These are phyloP conservation scores for Camelina sativa DNA, from an alignment of 345 rosid genomes.

Conservation along the genomic window DNA sequence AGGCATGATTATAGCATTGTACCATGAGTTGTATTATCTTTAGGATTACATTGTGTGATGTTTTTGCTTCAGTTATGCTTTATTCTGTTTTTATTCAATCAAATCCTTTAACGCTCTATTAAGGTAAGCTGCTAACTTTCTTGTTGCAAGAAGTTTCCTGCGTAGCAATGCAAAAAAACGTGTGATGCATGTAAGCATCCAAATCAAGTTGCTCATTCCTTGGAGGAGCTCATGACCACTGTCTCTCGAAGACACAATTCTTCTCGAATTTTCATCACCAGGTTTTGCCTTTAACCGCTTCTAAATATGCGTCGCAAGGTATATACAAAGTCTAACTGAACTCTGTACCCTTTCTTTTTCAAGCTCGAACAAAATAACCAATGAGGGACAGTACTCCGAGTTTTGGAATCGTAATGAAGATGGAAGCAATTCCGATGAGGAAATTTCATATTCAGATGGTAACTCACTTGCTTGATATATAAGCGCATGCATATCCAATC, in stretches of 20 bases:
- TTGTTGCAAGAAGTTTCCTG: conserved; percentile 55
- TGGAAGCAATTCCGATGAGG: conserved; percentile 81
- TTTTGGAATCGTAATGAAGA: conserved; percentile 92
- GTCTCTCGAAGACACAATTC: conserved; percentile 60
- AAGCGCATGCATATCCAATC: neutral
- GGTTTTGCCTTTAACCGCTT: conserved; percentile 46
- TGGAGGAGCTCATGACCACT: conserved; percentile 67
- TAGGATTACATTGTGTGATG: too few species aligned
- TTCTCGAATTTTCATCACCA: conserved; percentile 61
- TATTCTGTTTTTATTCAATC: neutral
- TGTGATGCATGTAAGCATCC: conserved; percentile 96
- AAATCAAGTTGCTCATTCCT: conserved; percentile 55
- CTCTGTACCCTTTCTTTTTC: conserved; percentile 31
- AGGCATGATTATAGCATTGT: too few species aligned
- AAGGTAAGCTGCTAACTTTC: conserved; percentile 6
- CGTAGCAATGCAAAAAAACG: conserved; percentile 65
- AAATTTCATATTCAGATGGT: conserved; percentile 91
- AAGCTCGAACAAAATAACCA: conserved; percentile 56
- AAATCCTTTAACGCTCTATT: neutral
- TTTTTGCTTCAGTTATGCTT: neutral
- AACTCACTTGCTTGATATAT: conserved; percentile 24
- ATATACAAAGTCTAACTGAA: conserved; percentile 17
- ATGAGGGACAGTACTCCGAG: conserved; percentile 66
- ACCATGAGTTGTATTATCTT: too few species aligned
- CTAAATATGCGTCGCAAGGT: neutral